These are phyloP conservation scores for Ceraceosorus bombacis DNA, from an alignment of 1,284 basidiomycete genomes.

Conservation along the genomic window DNA sequence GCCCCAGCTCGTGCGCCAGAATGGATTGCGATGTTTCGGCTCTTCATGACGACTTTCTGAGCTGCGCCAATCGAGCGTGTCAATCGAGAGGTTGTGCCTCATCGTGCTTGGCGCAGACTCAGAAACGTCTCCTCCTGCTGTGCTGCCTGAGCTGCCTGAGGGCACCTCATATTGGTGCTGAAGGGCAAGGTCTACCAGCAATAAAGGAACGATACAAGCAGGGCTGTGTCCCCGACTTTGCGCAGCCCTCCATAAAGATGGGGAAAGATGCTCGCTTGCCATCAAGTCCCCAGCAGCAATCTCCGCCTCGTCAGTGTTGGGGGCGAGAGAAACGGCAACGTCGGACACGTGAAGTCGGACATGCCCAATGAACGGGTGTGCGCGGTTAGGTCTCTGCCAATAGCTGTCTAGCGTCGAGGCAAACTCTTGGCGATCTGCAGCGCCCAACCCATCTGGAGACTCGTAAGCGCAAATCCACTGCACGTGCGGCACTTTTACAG, in stretches of 20 bases:
- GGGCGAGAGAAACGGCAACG: too few relatives aligned
- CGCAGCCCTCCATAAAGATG: not conserved
- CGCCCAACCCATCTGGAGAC: not conserved
- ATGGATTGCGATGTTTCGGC: constrained; percentile 7
- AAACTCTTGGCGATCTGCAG: not conserved
- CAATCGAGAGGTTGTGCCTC: constrained; percentile 14
- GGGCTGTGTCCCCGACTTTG: constrained; percentile 6
- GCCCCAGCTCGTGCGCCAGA: constrained; percentile 18
- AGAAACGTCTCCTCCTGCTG: not conserved
- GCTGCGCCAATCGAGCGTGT: constrained; percentile 23
- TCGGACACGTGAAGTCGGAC: constrained; percentile 18
- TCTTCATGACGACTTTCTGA: too few relatives aligned
- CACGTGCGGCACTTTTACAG: constrained; percentile 8
- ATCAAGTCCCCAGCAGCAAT: too few relatives aligned
- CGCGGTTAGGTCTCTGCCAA: constrained; percentile 24
- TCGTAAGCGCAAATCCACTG: constrained; percentile 27
- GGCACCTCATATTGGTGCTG: constrained; percentile 6
- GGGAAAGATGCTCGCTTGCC: too few relatives aligned
- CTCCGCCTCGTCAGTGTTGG: too few relatives aligned
- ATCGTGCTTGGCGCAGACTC: too few relatives aligned
- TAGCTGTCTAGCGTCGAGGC: constrained; percentile 13
- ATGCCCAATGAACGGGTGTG: constrained; percentile 26
- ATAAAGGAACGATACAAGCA: constrained; percentile 17
- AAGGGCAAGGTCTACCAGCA: constrained; percentile 21
- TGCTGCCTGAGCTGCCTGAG: not conserved